Base-by-base conservation (phyloP, 257 asterid species). In the Knoxia roxburghii region DNA sequence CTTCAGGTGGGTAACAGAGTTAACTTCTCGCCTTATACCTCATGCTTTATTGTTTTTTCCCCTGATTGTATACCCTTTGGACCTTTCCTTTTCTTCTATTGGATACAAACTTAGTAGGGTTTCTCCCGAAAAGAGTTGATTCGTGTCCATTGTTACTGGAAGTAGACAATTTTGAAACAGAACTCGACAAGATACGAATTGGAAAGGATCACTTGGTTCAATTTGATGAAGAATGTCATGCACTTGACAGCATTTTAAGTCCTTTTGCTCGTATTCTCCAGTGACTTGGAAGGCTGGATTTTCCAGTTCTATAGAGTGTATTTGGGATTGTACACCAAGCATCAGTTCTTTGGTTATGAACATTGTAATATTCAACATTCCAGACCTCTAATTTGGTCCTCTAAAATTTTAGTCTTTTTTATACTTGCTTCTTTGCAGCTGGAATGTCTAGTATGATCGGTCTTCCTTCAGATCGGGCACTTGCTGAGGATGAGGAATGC, bases 381-480 rank as follows among this genome's bases (percentile, higher is more conserved):
- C 41, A 20, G 3, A 17, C 17, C 0, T 7, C 2, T 63, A 33
- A 27, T 46, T n/a, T 18, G 7, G 57, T 18, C 11, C 7, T 62
- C 53, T 45, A 11, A 14, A 18, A 40, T 40, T 1, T 9, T 57
- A 40, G 26, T 29, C 27, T 37, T 45, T 24, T 0, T 4, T 5
- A n/a, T 15, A n/a, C 11, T 70, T 67, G 52, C 57, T 32, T 24
- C 15, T 49, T 30, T 64, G 64, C 69, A 86, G 96, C 68, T 52
- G 87, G 95, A 55, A 89, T 87, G 96, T 75, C 93, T 61, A 75
- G 85, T 68, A 89, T 92, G 97, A 72, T 89, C 73, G 98, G 98
- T 75, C 97, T 92, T 67, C 97, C 95, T 68, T 92, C 97, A 40
- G 98, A 89, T 77, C 91, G 86, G 23, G 93, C 96, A 64, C 93